Evolutionary conservation across 768 basidiomycete genomes (phyloP), one percentile per base, ranked within the genome.

Genomic region (Russula sp.): DNA sequence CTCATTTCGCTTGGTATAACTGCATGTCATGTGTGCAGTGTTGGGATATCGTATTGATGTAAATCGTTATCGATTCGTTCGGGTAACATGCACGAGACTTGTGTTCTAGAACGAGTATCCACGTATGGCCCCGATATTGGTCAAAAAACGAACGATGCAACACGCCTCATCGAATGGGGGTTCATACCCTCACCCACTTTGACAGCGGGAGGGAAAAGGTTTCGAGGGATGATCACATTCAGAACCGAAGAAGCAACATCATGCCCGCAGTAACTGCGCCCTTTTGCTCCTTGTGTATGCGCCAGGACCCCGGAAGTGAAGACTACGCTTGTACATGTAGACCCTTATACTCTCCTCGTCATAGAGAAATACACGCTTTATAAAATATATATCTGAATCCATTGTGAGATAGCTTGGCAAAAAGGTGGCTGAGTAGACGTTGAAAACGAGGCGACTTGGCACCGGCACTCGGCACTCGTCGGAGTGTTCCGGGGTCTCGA

Each of bases 11-110:
- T 51, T 30, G 48, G 18, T 36, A 16, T 11, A 28, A 46, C 59
- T 57, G 64, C 42, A 61, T 44, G 64, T 65, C 64, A 65, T 65
- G 64, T 65, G 55, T 65, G 55, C 55, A 52, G 59, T 9, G 9
- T 51, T 55, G 34, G 42, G 20, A 55, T 30, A 10, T 28, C 20
- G n/a, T 38, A n/a, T 60, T 49, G 18, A 42, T 60, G 44, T 49
- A 14, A 52, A 56, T 10, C 34, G 6, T 57, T 42, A 38, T 52
- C 50, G 30, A 34, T 40, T 28, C 26, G 22, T 40, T 49, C 36
- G 36, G 34, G 26, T 30, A 24, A 50, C 3, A 44, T 42, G 24
- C 5, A 22, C 22, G 49, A 16, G 20, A 42, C 9, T 9, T 14
- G 59, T 38, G 36, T 36, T 51, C 36, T 34, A 28, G 22, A 40